Conservation (phyloP, 139 green algal genomes). For the Mesotaenium endlicherianum region DNA sequence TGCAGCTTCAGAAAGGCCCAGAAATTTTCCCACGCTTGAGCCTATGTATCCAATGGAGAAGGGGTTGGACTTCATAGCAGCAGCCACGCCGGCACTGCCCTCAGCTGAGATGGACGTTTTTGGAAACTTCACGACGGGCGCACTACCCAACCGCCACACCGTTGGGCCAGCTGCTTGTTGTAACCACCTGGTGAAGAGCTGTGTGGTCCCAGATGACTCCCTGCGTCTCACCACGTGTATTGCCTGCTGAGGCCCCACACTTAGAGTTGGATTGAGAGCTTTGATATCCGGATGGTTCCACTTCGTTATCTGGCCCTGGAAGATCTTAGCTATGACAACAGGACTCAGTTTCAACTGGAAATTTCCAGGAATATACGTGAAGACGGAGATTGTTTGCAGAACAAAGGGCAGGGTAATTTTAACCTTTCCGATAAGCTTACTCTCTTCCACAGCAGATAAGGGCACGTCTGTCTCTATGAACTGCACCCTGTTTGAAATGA, state of each 20-base stretch:
- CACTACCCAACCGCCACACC: background rate
- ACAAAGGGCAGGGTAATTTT: background rate
- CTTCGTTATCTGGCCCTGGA: background rate
- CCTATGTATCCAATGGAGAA: background rate
- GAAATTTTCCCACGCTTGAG: background rate
- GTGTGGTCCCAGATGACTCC: background rate
- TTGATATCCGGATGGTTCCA: background rate
- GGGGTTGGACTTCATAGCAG: background rate
- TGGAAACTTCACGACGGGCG: background rate
- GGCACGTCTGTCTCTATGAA: background rate
- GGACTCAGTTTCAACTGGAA: background rate
- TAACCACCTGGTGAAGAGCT: background rate
- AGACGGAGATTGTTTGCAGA: background rate
- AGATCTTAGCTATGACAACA: background rate
- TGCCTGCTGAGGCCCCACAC: background rate
- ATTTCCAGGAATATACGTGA: background rate
- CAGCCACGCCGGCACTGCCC: background rate
- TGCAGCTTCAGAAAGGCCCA: background rate
- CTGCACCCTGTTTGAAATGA: background rate
- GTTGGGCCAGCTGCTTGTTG: background rate
- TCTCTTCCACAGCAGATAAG: background rate
- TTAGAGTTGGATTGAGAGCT: background rate
- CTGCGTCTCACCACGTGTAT: background rate
- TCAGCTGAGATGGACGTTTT: background rate
- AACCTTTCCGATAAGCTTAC: background rate